Evolutionary conservation across 352 stramenopile genomes (phyloP).

Genomic region (Phytophthora sansomeana): DNA sequence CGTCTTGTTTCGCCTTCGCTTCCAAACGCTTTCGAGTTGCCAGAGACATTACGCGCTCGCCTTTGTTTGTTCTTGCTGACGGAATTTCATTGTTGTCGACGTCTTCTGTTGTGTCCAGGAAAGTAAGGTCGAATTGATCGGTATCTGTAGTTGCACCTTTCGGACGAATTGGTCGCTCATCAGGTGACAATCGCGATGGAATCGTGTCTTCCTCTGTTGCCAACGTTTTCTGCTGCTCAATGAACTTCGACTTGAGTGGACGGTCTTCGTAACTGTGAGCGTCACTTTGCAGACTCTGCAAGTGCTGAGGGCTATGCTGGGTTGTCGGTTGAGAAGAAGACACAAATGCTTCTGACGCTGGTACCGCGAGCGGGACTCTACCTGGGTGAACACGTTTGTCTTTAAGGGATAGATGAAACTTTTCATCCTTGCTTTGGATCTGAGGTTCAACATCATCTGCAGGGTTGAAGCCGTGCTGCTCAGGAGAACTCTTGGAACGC

Average conservation of each 20-base stretch:
- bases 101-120: neutral
- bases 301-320: constrained; percentile 48
- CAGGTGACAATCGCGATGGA: constrained; percentile 14
- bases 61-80: constrained; percentile 18
- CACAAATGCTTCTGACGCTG: constrained; percentile 7
- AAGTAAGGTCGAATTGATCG: constrained; percentile 13
- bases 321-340: constrained; percentile 16
- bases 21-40: constrained; percentile 67
- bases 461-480: constrained; percentile 10
- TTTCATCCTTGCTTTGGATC: constrained; percentile 8
- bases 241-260: constrained; percentile 48
- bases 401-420: neutral
- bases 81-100: constrained; percentile 38
- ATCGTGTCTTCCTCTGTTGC: constrained; percentile 8
- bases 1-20: constrained; percentile 62
- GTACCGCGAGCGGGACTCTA: neutral
- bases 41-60: constrained; percentile 10
- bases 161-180: constrained; percentile 57
- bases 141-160: constrained; percentile 16
- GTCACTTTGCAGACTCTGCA: constrained; percentile 55
- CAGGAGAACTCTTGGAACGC: constrained; percentile 28
- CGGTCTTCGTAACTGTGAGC: constrained; percentile 37
- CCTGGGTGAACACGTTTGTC: constrained; percentile 22
- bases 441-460: constrained; percentile 13
- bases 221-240: constrained; percentile 16